Evolutionary conservation across 2,329 filamentous ascomycete species (phyloP), one percentile per base, ranked within the genome.

Genomic region (Zasmidium cellare): DNA sequence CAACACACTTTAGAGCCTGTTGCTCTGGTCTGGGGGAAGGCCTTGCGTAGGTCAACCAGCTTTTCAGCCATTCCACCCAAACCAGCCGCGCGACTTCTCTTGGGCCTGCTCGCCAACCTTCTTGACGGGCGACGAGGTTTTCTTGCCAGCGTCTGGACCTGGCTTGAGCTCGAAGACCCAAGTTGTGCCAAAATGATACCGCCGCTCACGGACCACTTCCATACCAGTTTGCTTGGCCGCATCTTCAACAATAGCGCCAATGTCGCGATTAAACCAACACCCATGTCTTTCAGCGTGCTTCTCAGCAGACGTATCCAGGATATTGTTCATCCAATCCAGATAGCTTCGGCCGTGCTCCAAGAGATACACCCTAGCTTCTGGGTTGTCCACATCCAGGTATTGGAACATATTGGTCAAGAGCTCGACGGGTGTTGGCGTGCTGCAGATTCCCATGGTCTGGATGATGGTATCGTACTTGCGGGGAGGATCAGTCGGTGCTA

Each of bases 251-350:
- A 82, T 76, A 55, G 70, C 72, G 7, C 75, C 78, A 62, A 82
- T 79, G 54, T 82, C 79, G 61, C 79, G 79, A 62, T 82, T 81
- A 75, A 76, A 81, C 78, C 79, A 82, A 63, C 79, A 82, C 18
- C 79, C 79, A 60, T 80, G 77, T 47, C 75, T 71, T 51, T 79
- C 75, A 1, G 79, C 79, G 62, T 81, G 79, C 57, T 73, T 74
- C 41, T 76, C 70, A 18, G 79, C 79, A 9, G 75, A 69, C 53
- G 73, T 74, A 63, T 81, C 79, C 52, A 82, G 67, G 35, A 79
- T 65, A 11, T 65, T 68, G 67, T 82, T 81, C 61, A 81, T 63
- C 79, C 79, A 81, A 9, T 73, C 62, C 59, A 76, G 76, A 60
- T 79, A 72, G 63, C 75, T 77, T 56, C 76, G 74, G n/a, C 79